Evolutionary conservation across 306 rosid species (phyloP).

Genomic region (Acmispon strigosus): DNA sequence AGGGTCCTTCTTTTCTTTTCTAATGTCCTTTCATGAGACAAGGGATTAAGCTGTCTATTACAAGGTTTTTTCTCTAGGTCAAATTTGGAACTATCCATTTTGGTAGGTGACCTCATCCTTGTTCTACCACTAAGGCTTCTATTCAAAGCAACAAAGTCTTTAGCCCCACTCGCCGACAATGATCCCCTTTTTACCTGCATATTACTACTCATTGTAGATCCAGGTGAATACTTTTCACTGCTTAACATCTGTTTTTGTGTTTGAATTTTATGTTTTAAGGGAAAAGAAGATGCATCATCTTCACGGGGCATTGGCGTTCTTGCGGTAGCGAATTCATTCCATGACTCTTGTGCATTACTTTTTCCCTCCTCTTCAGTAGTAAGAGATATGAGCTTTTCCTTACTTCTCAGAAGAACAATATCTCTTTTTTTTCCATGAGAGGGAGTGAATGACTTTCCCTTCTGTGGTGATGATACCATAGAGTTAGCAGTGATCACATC

Average conservation of each 20-base stretch:
- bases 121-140: slow-evolving; percentile 44
- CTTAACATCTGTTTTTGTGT: slow-evolving; percentile 35
- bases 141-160: slow-evolving; percentile 76
- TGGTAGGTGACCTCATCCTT: slow-evolving; percentile 41
- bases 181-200: slow-evolving; percentile 42
- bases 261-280: slow-evolving; percentile 36
- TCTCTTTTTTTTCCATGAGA: slow-evolving; percentile 37
- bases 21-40: slow-evolving; percentile 39
- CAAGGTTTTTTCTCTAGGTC: slow-evolving; percentile 48
- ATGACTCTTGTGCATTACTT: neutral
- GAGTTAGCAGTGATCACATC: slow-evolving; percentile 30
- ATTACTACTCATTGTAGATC: slow-evolving; percentile 39
- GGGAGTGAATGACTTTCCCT: slow-evolving; percentile 19
- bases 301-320: slow-evolving; percentile 28
- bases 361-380: slow-evolving; percentile 33
- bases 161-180: slow-evolving; percentile 41
- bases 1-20: slow-evolving; percentile 58
- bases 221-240: slow-evolving; percentile 34
- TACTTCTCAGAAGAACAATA: slow-evolving; percentile 30
- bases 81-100: slow-evolving; percentile 46
- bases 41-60: slow-evolving; percentile 36
- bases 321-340: slow-evolving; percentile 27
- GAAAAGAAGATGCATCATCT: slow-evolving; percentile 29
- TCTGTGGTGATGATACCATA: slow-evolving; percentile 29
- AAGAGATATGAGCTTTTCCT: slow-evolving; percentile 23